These are phyloP conservation scores for Pseudogymnoascus sp. DNA, from an alignment of 2,329 filamentous ascomycete species.

Conservation along the genomic window DNA sequence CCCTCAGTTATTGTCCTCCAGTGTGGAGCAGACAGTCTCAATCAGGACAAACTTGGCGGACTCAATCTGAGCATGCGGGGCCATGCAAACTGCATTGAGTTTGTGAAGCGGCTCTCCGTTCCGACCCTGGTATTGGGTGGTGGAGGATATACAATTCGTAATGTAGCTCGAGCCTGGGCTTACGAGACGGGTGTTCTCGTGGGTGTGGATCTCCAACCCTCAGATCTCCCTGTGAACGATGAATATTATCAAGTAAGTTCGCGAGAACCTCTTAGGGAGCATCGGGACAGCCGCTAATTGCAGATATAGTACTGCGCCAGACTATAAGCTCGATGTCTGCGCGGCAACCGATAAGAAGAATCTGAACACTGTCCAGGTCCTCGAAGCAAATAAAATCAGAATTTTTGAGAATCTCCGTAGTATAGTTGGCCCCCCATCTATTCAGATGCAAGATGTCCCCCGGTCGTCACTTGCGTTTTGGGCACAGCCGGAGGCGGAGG, in stretches of 20 bases:
- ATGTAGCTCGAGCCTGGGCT: constrained; percentile 96
- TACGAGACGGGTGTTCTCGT: constrained; percentile 91
- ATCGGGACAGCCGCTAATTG: background rate
- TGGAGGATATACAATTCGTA: constrained; percentile 93
- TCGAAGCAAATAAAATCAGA: constrained; percentile 71
- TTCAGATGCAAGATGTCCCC: constrained; percentile 76
- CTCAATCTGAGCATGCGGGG: constrained; percentile 97
- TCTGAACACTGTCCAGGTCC: constrained; percentile 71
- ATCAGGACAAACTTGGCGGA: constrained; percentile 85
- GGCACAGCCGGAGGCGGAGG: constrained; percentile 54
- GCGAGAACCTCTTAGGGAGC: background rate
- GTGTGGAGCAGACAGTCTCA: constrained; percentile 90
- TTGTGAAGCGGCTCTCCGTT: constrained; percentile 74
- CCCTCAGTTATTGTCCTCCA: constrained; percentile 91
- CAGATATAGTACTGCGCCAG: constrained; percentile 64
- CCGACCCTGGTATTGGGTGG: constrained; percentile 87
- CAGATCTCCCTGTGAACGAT: constrained; percentile 85
- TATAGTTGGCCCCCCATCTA: constrained; percentile 76
- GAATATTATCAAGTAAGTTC: constrained; percentile 67
- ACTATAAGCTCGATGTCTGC: constrained; percentile 83
- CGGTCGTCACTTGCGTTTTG: constrained; percentile 53
- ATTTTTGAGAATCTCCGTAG: constrained; percentile 82
- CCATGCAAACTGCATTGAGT: constrained; percentile 89
- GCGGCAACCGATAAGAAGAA: constrained; percentile 83
- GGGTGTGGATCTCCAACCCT: constrained; percentile 62